Percentiles rank a stretch among this genome's conserved stretches.
Evolutionary conservation across 2,329 filamentous ascomycete genomes (phyloP).

Genomic region (Kalmusia sp.): DNA sequence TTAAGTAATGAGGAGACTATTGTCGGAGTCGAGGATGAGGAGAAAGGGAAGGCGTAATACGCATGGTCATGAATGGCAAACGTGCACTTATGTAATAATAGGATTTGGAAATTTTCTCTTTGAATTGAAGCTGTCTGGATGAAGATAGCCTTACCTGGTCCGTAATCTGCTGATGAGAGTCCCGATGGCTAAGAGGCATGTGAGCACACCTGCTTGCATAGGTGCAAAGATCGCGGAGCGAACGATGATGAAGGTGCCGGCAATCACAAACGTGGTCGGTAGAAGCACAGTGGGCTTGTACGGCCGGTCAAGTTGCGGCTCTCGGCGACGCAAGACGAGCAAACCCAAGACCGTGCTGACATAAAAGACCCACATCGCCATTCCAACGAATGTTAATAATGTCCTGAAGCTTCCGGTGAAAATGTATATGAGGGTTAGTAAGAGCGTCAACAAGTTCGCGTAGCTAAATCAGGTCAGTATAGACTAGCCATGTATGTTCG

Average conservation of each 20-base stretch:
- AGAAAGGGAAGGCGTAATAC: background rate
- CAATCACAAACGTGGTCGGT: constrained; percentile 61
- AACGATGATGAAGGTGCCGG: constrained; percentile 67
- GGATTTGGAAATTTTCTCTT: too few relatives aligned
- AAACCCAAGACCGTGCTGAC: constrained; percentile 68
- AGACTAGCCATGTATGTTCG: background rate
- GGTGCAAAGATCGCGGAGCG: constrained; percentile 67
- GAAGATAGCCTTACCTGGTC: constrained; percentile 11
- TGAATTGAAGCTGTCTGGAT: too few relatives aligned
- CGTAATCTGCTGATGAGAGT: constrained; percentile 45
- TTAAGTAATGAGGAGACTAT: background rate
- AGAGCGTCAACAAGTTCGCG: constrained; percentile 34
- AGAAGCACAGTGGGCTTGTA: constrained; percentile 62
- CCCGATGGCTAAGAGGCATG: constrained; percentile 60
- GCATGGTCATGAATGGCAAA: too few relatives aligned
- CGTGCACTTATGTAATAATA: too few relatives aligned
- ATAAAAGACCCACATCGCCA: constrained; percentile 65
- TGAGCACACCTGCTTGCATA: constrained; percentile 59
- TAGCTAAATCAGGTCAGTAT: constrained; percentile 21
- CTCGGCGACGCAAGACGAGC: constrained; percentile 62
- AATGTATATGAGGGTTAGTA: constrained; percentile 62
- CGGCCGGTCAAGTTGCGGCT: constrained; percentile 62
- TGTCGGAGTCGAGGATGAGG: background rate
- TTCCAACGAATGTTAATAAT: constrained; percentile 60
- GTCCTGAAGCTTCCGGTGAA: constrained; percentile 67